Conservation (phyloP, 441 rosid species). For the Croton laevigatus region DNA sequence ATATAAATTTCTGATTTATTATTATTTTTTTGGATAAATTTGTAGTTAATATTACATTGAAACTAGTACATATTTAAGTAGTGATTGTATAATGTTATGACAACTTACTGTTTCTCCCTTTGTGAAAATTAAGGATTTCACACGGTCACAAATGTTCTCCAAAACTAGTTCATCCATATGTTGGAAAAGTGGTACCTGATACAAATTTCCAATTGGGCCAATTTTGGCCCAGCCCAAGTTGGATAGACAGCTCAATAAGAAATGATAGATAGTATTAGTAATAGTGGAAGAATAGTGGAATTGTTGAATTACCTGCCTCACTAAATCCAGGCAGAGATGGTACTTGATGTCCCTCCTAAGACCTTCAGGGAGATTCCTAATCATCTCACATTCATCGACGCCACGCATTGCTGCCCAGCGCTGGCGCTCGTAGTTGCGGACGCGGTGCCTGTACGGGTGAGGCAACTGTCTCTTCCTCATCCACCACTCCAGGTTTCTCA, state of each 20-base stretch:
- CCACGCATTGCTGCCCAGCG: conserved; percentile 98
- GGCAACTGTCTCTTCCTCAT: conserved; percentile 88
- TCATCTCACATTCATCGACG: conserved; percentile 84
- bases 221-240: not conserved
- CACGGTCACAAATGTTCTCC: conserved; percentile 94
- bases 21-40: too few species aligned
- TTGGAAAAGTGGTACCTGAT: conserved; percentile 85
- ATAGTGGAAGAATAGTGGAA: not conserved
- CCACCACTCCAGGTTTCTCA: conserved; percentile 99
- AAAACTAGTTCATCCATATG: conserved; percentile 94
- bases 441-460: conserved; percentile 70
- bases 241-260: too few species aligned
- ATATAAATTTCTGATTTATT: not conserved
- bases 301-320: conserved; percentile 57
- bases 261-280: not conserved
- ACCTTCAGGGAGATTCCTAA: conserved; percentile 83
- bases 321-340: conserved; percentile 86
- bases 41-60: too few species aligned
- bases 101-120: conserved; percentile 90
- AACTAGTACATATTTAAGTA: too few species aligned
- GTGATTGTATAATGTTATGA: not conserved
- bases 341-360: conserved; percentile 92
- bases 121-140: conserved; percentile 89
- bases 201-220: not conserved
- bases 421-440: conserved; percentile 85